Base-by-base conservation (phyloP, 2,329 filamentous ascomycete genomes). In the Penicillium thymicola region DNA sequence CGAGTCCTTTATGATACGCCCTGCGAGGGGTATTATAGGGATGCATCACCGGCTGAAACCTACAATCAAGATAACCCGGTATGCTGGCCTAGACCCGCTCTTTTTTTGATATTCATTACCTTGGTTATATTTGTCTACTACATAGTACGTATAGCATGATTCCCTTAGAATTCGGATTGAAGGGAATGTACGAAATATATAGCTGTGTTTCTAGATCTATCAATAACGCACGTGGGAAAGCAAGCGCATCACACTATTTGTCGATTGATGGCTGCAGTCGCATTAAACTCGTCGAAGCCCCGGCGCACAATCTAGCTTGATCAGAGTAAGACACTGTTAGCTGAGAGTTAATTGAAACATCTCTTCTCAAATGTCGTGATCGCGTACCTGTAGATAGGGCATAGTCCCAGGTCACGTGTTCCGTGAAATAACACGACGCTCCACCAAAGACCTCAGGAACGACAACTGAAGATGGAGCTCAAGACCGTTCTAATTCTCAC, bases 381-480 rank as follows among this genome's bases (percentile, higher is more conserved):
- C 32, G 2, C 8, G 25, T 43, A 14, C 13, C 44, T 49, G 38
- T 34, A 28, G 25, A 43, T 37, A 30, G 45, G 52, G 52, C 28
- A 59, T 59, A 59, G 47, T 56, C 32, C 18, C 11, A n/a, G 28
- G 23, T 53, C 57, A 59, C 57, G 54, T 59, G 57, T 11, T 27
- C 4, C 4, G 25, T 30, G 11, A 43, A 37, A 46, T 46, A 46
- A 37, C 36, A 41, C 50, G 18, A 34, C 45, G 47, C 53, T 59
- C 59, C 55, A 57, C 60, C 38, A 42, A 51, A 32, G 14, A 49
- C 28, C 50, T 9, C 40, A 23, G 27, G 36, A 36, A 51, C 41
- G 54, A 58, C 58, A 49, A 45, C 38, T 57, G 55, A 66, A 50
- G 45, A 66, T 66, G 64, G 61, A 66, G 54, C 55, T 64, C 42